Base-by-base conservation (phyloP, 2,329 filamentous ascomycete species). In the Ophiobolus disseminans region DNA sequence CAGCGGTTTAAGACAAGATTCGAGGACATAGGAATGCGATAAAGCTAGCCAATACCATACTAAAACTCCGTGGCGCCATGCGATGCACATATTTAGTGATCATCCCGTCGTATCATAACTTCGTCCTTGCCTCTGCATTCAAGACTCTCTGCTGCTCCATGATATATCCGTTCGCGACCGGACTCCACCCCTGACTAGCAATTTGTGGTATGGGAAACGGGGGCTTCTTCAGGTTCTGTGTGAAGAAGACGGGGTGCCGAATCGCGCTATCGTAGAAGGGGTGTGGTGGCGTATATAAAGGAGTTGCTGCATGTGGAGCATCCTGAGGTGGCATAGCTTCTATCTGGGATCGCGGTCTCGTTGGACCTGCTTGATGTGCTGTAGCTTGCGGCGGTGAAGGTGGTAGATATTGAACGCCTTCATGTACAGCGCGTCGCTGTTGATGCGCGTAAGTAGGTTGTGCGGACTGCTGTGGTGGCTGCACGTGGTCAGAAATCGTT, bases 191-290 rank as follows among this genome's bases (percentile, higher is more conserved):
- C 17, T 69, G 66, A 34, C 69, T 69, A 10, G 65, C 61, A 23
- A 61, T 52, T 13, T 69, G 55, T 10, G 72, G 73, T 48, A 77
- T 60, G 0, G 75, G 66, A 17, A 79, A 75, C 4, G 84, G 81
- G 2, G 81, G 78, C 60, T 80, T 82, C 48, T 81, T 81, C 40
- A 90, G 73, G 41, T 79, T 79, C 22, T 83, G 77, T 0, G 87
- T 88, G 74, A 91, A 91, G 74, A 92, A 92, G 1, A 90, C 88
- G 0, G 89, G 89, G 58, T 92, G 89, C 20, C 83, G 76, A 30
- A 78, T 78, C 1, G 88, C 83, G 8, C 83, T 76, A 66, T 88
- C 80, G 64, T 80, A 82, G 4, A 68, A 36, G 40, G 25, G 44
- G 2, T 57, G 53, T 30, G 56, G 54, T 16, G n/a, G n/a, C n/a